phyloP scores from a whole-genome alignment of 768 basidiomycete genomes.

The Boletus subcaerulescens region DNA sequence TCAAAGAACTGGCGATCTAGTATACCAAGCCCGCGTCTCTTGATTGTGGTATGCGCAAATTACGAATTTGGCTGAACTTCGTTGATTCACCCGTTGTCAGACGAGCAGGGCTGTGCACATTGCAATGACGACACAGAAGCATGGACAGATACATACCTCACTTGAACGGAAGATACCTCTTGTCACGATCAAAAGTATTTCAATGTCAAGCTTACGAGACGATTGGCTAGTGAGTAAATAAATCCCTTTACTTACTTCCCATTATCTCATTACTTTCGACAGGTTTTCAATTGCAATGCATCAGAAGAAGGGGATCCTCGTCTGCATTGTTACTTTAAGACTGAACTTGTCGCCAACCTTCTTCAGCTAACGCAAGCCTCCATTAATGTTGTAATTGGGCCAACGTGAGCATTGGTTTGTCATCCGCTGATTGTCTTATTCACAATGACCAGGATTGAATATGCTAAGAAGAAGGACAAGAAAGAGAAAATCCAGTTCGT shows the following conservation, averaged over 20 bases:
- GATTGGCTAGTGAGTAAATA: slow-evolving; percentile 81
- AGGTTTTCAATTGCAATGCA: slow-evolving; percentile 75
- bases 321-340: slow-evolving; percentile 92
- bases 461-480: slow-evolving; percentile 97
- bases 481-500: slow-evolving; percentile 79
- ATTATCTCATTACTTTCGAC: slow-evolving; percentile 9
- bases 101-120: slow-evolving; percentile 78
- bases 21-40: slow-evolving; percentile 86
- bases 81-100: slow-evolving; percentile 7
- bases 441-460: slow-evolving; percentile 64
- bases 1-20: slow-evolving; percentile 85
- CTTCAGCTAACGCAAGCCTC: slow-evolving; percentile 76
- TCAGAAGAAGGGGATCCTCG: slow-evolving; percentile 95
- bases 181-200: slow-evolving; percentile 81
- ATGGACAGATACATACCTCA: slow-evolving; percentile 54
- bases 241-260: neutral
- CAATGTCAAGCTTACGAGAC: slow-evolving; percentile 85
- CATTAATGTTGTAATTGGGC: slow-evolving; percentile 68
- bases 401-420: slow-evolving; percentile 56
- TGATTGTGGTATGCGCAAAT: slow-evolving; percentile 69
- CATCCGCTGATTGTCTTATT: slow-evolving; percentile 2
- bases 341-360: slow-evolving; percentile 83
- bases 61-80: neutral
- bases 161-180: slow-evolving; percentile 89
- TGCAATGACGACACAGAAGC: slow-evolving; percentile 56